Conservation (phyloP, 176 grass and related monocot genomes). For the Juncus inflexus region DNA sequence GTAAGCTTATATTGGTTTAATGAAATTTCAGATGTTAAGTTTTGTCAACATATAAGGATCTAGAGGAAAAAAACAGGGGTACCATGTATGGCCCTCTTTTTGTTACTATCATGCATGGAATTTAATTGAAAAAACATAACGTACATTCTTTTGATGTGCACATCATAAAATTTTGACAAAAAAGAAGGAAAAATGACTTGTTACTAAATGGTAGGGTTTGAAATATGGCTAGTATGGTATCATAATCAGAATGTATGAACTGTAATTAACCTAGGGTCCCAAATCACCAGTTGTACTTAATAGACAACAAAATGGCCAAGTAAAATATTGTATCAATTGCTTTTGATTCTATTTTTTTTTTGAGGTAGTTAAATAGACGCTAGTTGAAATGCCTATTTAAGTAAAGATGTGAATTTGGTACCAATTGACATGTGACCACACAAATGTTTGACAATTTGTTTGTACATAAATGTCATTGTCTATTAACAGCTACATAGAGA, state of each 20-base stretch:
- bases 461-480: constrained; percentile 26
- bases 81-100: too few relatives aligned
- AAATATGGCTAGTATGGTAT: background rate
- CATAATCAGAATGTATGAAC: constrained; percentile 6
- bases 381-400: background rate
- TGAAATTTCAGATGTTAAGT: too few relatives aligned
- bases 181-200: background rate
- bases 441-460: constrained; percentile 21
- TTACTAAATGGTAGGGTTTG: background rate
- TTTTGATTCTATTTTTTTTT: too few relatives aligned
- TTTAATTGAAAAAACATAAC: too few relatives aligned
- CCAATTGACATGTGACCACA: constrained; percentile 22
- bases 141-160: too few relatives aligned
- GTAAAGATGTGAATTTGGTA: constrained; percentile 14
- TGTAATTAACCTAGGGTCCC: background rate
- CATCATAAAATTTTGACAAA: too few relatives aligned
- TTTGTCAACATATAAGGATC: too few relatives aligned
- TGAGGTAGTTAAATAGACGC: too few relatives aligned
- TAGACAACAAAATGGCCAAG: background rate
- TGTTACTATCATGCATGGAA: too few relatives aligned
- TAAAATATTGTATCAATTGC: too few relatives aligned
- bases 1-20: too few relatives aligned
- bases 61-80: too few relatives aligned
- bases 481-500: constrained; percentile 14
- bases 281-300: background rate